phyloP scores from a whole-genome alignment of 306 rosid species.

The Herpetospermum pedunculosum region DNA sequence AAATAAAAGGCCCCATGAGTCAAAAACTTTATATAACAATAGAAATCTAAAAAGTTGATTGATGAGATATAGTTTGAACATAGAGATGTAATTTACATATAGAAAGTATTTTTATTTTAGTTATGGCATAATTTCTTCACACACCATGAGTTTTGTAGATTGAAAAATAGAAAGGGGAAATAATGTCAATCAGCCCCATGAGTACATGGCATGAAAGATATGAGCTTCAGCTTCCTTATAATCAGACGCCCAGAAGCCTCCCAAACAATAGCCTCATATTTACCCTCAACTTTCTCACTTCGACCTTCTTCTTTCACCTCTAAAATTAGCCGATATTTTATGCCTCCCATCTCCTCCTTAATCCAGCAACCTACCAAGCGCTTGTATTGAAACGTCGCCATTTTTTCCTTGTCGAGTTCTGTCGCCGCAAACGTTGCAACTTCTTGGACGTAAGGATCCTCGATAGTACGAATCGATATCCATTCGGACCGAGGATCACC shows the following conservation, averaged over 20 bases:
- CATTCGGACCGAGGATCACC: neutral
- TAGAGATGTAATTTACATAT: neutral
- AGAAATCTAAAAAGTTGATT: no score
- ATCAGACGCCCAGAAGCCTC: neutral
- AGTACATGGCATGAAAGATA: neutral
- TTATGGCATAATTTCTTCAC: neutral
- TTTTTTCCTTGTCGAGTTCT: neutral
- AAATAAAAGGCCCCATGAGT: no score
- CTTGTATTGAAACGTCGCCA: neutral
- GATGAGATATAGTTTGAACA: no score
- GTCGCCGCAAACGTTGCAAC: neutral
- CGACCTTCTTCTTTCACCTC: neutral
- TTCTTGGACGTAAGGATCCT: constrained; percentile 2
- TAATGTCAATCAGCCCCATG: neutral
- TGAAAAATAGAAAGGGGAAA: neutral
- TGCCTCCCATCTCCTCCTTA: constrained; percentile 1
- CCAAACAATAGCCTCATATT: constrained; percentile 1
- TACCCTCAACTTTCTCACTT: neutral
- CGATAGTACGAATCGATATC: neutral
- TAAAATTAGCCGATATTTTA: neutral
- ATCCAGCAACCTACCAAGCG: neutral
- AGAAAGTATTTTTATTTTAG: neutral
- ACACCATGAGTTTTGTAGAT: neutral
- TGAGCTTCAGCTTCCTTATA: neutral
- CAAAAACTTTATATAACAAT: no score